Evolutionary conservation across 768 basidiomycete species (phyloP), one percentile per base, ranked within the genome.

Genomic region (Trametes gibbosa): DNA sequence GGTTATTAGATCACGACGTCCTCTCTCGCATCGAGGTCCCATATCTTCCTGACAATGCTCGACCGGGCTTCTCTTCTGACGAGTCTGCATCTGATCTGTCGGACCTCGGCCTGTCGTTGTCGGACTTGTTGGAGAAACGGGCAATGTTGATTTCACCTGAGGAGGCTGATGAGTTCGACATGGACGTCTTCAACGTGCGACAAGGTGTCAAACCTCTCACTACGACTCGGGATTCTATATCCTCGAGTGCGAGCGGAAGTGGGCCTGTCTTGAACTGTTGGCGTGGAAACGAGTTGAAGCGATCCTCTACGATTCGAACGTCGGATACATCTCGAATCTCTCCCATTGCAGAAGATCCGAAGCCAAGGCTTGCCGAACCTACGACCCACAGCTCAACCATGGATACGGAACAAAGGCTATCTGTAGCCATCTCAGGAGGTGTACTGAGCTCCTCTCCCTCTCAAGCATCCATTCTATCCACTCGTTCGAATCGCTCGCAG

Each of bases 1-100:
- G 95, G 6, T 76, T 96, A 9, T 77, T 96, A 43, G 94, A 94
- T 64, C 91, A 95, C 65, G 94, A 96, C 65, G 87, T 97, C 29
- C 84, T 93, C 21, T 87, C 92, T 5, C 88, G 87, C 62, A 95
- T 97, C 59, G 89, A 91, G 62, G 84, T 97, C 13, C 95, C 95
- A 1, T 89, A 85, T 68, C 73, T 93, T 25, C 79, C 82, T 8
- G 81, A 83, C 29, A 70, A 75, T 62, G 61, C 32, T 57, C 64
- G 77, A 25, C 65, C 55, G 2, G 23, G 47, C 49, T 47, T 63
- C 49, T 50, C 68, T 35, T 56, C 42, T 12, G 52, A 47, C 41
- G 64, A 62, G 24, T 65, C 55, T 63, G 42, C 35, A 35, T 52
- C 61, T 8, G 66, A 62, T 13, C 14, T 48, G 4, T 39, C 55